A percentile compares a stretch with the other conserved stretches of the same genome.
Evolutionary conservation across 257 asterid species (phyloP).

Genomic region (Primulina huaijiensis): DNA sequence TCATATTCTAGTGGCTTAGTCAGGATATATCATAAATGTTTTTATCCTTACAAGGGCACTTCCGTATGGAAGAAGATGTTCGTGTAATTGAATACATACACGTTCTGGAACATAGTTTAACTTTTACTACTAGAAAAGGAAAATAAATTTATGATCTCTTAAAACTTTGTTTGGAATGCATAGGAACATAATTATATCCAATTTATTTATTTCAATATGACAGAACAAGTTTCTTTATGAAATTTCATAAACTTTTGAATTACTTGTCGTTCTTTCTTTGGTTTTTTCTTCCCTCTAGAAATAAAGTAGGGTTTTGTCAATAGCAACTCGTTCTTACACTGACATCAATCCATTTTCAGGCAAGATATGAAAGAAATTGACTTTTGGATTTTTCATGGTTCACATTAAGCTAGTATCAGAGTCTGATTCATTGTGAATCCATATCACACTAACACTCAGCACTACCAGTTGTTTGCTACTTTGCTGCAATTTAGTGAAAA

Average conservation of each 20-base stretch:
- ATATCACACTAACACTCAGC: not conserved
- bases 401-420: not conserved
- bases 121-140: not conserved
- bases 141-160: too few relatives aligned
- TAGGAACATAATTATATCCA: not conserved
- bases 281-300: not conserved
- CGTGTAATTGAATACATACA: not conserved
- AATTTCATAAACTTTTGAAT: not conserved
- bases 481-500: not conserved
- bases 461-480: not conserved
- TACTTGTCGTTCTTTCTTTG: not conserved
- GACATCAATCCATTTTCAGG: not conserved
- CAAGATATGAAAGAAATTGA: not conserved
- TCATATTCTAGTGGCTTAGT: not conserved
- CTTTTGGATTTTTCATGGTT: not conserved
- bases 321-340: not conserved
- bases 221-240: not conserved
- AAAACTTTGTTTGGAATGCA: not conserved
- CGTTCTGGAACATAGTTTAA: not conserved
- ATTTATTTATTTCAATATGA: not conserved
- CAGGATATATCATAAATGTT: not conserved
- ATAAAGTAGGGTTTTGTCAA: not conserved
- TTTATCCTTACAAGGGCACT: not conserved
- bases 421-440: slow-evolving; percentile 2
- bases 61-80: not conserved